Conservation (phyloP, 352 stramenopile genomes). For the Globisporangium rhizosaccharum region DNA sequence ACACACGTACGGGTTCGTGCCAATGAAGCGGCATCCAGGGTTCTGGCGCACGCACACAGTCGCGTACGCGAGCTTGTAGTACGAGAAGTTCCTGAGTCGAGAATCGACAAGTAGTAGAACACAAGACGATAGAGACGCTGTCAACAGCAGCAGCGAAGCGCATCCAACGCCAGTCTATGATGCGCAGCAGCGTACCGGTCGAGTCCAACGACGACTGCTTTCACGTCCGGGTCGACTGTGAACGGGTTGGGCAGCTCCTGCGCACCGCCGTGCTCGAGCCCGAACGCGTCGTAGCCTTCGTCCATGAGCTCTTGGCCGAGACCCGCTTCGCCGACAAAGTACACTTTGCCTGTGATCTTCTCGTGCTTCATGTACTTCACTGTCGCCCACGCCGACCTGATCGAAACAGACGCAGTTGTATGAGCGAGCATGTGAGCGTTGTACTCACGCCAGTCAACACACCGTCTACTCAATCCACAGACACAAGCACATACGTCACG, state of each 20-base stretch:
- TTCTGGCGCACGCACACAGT: constrained; percentile 66
- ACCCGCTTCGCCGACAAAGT: constrained; percentile 75
- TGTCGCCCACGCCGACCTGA: constrained; percentile 77
- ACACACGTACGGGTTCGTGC: constrained; percentile 65
- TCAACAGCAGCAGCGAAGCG: not conserved
- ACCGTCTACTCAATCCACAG: not conserved
- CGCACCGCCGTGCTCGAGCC: constrained; percentile 59
- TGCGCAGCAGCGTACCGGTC: constrained; percentile 36
- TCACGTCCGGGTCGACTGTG: constrained; percentile 59
- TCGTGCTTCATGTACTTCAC: constrained; percentile 77
- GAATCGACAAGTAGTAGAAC: not conserved
- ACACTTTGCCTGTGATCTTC: constrained; percentile 74
- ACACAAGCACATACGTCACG: constrained; percentile 49
- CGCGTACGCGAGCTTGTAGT: constrained; percentile 85
- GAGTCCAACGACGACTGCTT: constrained; percentile 75
- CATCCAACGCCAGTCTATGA: not conserved
- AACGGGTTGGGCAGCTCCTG: constrained; percentile 68
- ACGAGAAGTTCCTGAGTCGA: constrained; percentile 52
- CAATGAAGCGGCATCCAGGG: constrained; percentile 73
- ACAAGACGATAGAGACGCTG: not conserved
- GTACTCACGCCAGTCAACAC: not conserved
- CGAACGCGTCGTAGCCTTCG: constrained; percentile 64
- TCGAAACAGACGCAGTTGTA: too few species aligned
- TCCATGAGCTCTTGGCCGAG: constrained; percentile 58
- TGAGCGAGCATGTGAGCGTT: not conserved